A percentile compares a stretch with the other conserved stretches of the same genome.
Evolutionary conservation across 2,329 filamentous ascomycete species (phyloP).

Genomic region (Biscogniauxia mediterranea): DNA sequence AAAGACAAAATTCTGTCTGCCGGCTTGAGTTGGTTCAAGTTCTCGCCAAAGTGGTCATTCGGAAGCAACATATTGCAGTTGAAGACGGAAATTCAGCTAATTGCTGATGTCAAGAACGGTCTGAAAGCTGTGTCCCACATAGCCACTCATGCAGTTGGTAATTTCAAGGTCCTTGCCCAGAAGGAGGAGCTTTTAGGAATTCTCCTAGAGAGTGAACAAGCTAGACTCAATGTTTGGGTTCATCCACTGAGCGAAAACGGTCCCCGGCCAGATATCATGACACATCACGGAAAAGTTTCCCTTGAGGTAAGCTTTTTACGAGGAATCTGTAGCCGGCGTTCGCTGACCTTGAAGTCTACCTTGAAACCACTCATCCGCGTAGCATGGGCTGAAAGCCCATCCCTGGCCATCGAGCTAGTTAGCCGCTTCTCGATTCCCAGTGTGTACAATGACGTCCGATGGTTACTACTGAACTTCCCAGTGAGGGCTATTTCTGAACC

Average conservation of each 20-base stretch:
- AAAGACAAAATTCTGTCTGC: slow-evolving; percentile 89
- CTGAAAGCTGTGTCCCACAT: slow-evolving; percentile 64
- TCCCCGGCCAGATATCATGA: slow-evolving; percentile 36
- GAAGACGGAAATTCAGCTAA: slow-evolving; percentile 83
- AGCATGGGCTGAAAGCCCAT: slow-evolving; percentile 83
- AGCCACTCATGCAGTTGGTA: slow-evolving; percentile 50
- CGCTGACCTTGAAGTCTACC: slow-evolving; percentile 42
- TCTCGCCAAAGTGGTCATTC: slow-evolving; percentile 86
- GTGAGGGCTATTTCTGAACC: slow-evolving; percentile 79
- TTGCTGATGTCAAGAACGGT: slow-evolving; percentile 69
- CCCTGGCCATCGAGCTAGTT: slow-evolving; percentile 81
- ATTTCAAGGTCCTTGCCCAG: slow-evolving; percentile 64
- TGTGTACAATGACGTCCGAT: slow-evolving; percentile 73
- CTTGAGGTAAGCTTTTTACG: slow-evolving; percentile 36
- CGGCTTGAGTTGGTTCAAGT: slow-evolving; percentile 83
- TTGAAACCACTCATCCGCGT: slow-evolving; percentile 68
- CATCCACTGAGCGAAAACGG: slow-evolving; percentile 66
- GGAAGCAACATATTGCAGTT: slow-evolving; percentile 91
- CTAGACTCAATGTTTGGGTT: slow-evolving; percentile 84
- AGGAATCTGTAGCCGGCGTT: slow-evolving; percentile 3
- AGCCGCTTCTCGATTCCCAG: slow-evolving; percentile 75
- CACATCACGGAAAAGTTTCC: slow-evolving; percentile 40
- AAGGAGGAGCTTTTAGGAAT: slow-evolving; percentile 84
- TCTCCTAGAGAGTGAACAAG: slow-evolving; percentile 81
- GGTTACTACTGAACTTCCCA: slow-evolving; percentile 77